Percentiles rank a stretch among this genome's conserved stretches.
Conservation (phyloP, 78 protist genomes). For the Polysphondylium violaceum region DNA sequence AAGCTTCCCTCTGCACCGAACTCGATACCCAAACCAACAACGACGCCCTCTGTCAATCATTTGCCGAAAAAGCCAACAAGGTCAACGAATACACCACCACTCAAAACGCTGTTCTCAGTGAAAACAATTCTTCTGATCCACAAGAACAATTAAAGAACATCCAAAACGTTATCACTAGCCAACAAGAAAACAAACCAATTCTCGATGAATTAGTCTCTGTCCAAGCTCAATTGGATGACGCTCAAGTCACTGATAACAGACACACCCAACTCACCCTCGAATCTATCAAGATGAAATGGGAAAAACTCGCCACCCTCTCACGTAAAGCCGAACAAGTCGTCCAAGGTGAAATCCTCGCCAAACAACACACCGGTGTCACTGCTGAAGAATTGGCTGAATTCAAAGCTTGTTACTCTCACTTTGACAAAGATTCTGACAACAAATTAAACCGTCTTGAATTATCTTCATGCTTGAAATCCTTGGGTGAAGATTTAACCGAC, state of each 20-base stretch:
- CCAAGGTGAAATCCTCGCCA: conserved; percentile 78
- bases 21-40: conserved; percentile 48
- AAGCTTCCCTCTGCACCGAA: conserved; percentile 36
- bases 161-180: background rate
- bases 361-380: conserved; percentile 71
- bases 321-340: conserved; percentile 46
- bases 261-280: conserved; percentile 76
- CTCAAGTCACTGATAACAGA: conserved; percentile 69
- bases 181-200: conserved; percentile 37
- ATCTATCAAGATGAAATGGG: conserved; percentile 74
- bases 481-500: conserved; percentile 82
- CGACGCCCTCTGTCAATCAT: conserved; percentile 66
- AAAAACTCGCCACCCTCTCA: conserved; percentile 58
- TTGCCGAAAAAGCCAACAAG: conserved; percentile 50
- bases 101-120: background rate
- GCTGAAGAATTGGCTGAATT: conserved; percentile 83
- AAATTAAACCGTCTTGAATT: conserved; percentile 75
- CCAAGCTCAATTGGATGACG: conserved; percentile 53
- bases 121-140: conserved; percentile 48
- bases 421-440: conserved; percentile 82
- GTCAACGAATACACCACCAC: conserved; percentile 30
- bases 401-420: conserved; percentile 76
- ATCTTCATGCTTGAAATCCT: conserved; percentile 53
- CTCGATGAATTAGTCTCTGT: conserved; percentile 18
- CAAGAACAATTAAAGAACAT: conserved; percentile 42